Conservation (phyloP, 345 rosid genomes). For the Firmiana major region DNA sequence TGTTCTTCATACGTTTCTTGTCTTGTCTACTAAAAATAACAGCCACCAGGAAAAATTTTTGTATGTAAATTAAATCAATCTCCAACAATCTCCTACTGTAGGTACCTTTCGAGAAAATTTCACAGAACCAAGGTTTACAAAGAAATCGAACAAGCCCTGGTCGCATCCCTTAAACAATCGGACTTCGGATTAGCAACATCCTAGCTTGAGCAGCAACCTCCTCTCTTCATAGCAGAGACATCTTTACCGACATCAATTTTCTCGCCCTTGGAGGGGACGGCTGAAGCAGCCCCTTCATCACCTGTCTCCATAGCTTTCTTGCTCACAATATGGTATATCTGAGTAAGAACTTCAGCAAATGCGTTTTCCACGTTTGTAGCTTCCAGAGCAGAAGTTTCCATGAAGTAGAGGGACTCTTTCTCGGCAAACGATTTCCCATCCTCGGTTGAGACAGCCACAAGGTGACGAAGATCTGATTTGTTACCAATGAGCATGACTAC, state of each 20-base stretch:
- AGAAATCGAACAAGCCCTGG: conserved; percentile 15
- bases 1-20: conserved; percentile 19
- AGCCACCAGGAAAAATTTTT: conserved; percentile 13
- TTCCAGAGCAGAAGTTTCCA: conserved; percentile 94
- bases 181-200: conserved; percentile 3
- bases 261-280: conserved; percentile 78
- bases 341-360: conserved; percentile 83
- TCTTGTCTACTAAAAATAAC: conserved; percentile 21
- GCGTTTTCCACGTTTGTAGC: conserved; percentile 86
- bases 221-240: conserved; percentile 84
- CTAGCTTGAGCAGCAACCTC: conserved; percentile 86
- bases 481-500: conserved; percentile 92
- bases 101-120: conserved; percentile 32
- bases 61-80: conserved; percentile 22
- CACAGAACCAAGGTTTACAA: conserved; percentile 24
- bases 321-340: conserved; percentile 77
- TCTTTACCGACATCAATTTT: conserved; percentile 78
- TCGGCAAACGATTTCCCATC: conserved; percentile 79
- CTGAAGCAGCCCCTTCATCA: conserved; percentile 41
- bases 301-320: conserved; percentile 85
- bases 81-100: conserved; percentile 20
- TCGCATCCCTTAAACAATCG: conserved; percentile 21
- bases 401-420: conserved; percentile 81
- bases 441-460: conserved; percentile 79
- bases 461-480: conserved; percentile 92